Base-by-base conservation (phyloP, 257 asterid species). In the Gentiana macrophylla region DNA sequence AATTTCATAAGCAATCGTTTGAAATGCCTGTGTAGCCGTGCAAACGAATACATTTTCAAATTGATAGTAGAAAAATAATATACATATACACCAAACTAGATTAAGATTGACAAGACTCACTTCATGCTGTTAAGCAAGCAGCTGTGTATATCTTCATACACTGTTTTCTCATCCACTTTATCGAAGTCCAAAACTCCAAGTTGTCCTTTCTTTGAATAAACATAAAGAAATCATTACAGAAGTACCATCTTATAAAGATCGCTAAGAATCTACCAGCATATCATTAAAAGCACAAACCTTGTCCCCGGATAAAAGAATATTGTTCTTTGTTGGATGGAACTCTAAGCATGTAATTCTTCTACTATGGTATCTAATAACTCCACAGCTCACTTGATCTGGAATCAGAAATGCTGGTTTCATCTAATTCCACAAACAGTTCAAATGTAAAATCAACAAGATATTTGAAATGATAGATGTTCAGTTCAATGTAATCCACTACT, bases 181-280 rank as follows among this genome's bases (percentile, higher is more conserved):
- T 37, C 78, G 52, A 82, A 91, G 81, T 91, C 95, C 98, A 96
- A 91, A 57, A 91, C 86, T 69, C 98, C 98, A 76, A 91, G 86
- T 73, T 91, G 98, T 50, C 98, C 98, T 91, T 87, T 91, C 98
- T 90, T 67, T 62, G 59, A 53, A 53, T 69, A 41, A 63, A 44
- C 24, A 66, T 9, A 59, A 52, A n/a, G 43, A 48, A 36, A 12
- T 34, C n/a, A 35, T 37, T 9, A 62, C 38, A 51, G 43, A 55
- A 38, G 38, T 24, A 24, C 24, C 24, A 24, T 24, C 24, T 24
- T 24, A 32, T 36, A 24, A 58, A 48, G 13, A 32, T 49, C 49
- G 35, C 55, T 6, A 53, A 4, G 43, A 37, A 32, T 62, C 38
- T 64, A 47, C 32, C 49, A 35, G 41, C 5, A 32, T 4, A 49